Conservation (phyloP, 2,329 filamentous ascomycete species). For the Aspergillus eucalypticola region DNA sequence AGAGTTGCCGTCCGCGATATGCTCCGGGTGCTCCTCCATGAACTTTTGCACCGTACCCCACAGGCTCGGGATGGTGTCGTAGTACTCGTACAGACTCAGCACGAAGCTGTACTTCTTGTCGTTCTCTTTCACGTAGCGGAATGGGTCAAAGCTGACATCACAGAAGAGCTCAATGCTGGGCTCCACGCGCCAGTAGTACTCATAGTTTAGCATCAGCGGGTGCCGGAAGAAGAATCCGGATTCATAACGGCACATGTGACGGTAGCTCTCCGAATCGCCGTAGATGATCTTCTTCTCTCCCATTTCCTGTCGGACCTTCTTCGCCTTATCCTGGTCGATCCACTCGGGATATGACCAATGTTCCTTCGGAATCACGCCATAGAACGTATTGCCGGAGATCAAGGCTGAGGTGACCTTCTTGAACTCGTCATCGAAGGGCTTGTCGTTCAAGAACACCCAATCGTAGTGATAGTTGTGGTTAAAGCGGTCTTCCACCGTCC, state of each 20-base stretch:
- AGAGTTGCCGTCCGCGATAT: constrained; percentile 79
- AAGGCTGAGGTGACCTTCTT: constrained; percentile 86
- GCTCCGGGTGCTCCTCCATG: constrained; percentile 84
- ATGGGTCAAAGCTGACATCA: constrained; percentile 92
- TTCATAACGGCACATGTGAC: constrained; percentile 99
- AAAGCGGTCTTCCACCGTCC: constrained; percentile 96
- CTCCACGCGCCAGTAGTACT: constrained; percentile 99
- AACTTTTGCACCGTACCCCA: constrained; percentile 97
- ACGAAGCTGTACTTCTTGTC: constrained; percentile 99
- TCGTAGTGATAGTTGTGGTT: constrained; percentile 96
- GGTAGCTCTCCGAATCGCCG: constrained; percentile 92
- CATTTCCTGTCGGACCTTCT: constrained; percentile 92
- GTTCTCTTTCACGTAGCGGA: constrained; percentile 93
- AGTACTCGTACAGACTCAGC: constrained; percentile 92
- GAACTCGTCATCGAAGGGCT: constrained; percentile 89
- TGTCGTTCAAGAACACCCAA: constrained; percentile 98
- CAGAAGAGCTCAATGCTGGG: constrained; percentile 95
- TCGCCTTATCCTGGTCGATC: constrained; percentile 93
- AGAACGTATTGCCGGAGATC: constrained; percentile 89
- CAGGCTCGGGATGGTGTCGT: constrained; percentile 91
- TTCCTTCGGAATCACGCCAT: constrained; percentile 83
- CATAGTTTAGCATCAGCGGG: constrained; percentile 88
- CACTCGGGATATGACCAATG: constrained; percentile 97
- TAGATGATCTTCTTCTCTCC: constrained; percentile 94
- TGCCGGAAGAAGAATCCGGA: constrained; percentile 99